Percentiles rank a stretch among this genome's conserved stretches.
Conservation (phyloP, 805 yeast genomes). For the Myxozyma sirexii region DNA sequence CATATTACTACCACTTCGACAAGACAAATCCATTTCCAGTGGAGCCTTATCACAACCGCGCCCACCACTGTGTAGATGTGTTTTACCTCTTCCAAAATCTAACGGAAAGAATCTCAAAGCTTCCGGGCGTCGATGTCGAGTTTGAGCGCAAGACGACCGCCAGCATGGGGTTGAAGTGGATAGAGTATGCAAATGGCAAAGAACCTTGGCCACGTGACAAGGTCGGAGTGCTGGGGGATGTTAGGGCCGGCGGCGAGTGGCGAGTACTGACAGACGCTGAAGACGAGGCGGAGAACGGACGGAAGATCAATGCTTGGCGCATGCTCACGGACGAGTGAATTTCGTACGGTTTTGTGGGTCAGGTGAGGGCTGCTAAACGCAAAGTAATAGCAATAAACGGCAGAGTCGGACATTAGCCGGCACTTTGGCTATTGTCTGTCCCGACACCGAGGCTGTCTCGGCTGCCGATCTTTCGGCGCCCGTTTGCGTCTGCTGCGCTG, state of each 20-base stretch:
- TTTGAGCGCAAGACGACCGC: slow-evolving; percentile 11
- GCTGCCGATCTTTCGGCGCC: no score
- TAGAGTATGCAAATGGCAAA: slow-evolving; percentile 13
- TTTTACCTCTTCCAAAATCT: slow-evolving; percentile 18
- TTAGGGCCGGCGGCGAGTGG: slow-evolving; percentile 9
- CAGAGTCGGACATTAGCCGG: not conserved
- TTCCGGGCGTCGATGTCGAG: slow-evolving; percentile 2
- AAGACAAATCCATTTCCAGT: slow-evolving; percentile 23
- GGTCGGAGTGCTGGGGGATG: slow-evolving; percentile 20
- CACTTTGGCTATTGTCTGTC: not conserved
- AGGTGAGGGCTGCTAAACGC: not conserved
- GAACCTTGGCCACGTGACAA: slow-evolving; percentile 17
- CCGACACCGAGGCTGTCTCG: no score
- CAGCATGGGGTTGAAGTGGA: slow-evolving; percentile 19
- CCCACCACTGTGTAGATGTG: slow-evolving; percentile 26
- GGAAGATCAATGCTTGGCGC: slow-evolving; percentile 21
- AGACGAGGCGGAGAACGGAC: slow-evolving; percentile 15
- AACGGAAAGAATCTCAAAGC: slow-evolving; percentile 4
- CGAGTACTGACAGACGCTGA: slow-evolving; percentile 15
- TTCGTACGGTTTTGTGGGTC: not conserved
- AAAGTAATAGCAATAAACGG: no score
- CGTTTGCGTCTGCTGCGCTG: no score
- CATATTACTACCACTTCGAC: slow-evolving; percentile 25
- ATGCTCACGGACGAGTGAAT: slow-evolving; percentile 4
- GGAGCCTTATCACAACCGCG: slow-evolving; percentile 5